Percentiles rank a stretch among this genome's conserved stretches.
Conservation (phyloP, 306 rosid species). For the Glycine latifolia region DNA sequence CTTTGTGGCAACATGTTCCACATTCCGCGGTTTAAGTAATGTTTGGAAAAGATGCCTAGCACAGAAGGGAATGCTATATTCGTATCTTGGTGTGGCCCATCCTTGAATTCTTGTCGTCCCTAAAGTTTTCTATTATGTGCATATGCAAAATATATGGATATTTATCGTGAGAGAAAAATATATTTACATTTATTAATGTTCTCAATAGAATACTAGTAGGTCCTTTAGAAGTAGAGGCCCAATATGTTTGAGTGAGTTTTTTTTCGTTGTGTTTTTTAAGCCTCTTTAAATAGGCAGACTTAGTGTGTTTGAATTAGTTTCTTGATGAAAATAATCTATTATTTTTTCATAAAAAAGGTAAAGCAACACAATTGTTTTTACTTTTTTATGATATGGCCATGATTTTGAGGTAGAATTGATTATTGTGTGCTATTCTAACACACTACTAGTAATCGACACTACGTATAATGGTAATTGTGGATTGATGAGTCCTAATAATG, state of each 20-base stretch:
- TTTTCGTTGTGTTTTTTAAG: not conserved
- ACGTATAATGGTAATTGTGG: not conserved
- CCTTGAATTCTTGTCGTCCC: constrained; percentile 79
- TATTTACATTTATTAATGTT: constrained; percentile 21
- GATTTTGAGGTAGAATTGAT: no score
- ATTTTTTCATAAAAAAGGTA: no score
- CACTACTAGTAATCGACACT: not conserved
- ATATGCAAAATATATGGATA: not conserved
- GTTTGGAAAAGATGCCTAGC: constrained; percentile 52
- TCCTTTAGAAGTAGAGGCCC: not conserved
- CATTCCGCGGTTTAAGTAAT: constrained; percentile 48
- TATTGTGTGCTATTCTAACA: no score
- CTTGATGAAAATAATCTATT: no score
- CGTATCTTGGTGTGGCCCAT: constrained; percentile 66
- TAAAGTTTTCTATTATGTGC: constrained; percentile 28
- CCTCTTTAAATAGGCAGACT: not conserved
- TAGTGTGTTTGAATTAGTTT: no score
- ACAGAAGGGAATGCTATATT: constrained; percentile 54
- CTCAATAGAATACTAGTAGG: not conserved
- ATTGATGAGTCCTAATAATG: not conserved
- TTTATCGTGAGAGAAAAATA: constrained; percentile 2
- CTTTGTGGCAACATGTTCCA: constrained; percentile 49
- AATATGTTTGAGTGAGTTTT: not conserved
- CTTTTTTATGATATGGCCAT: no score
- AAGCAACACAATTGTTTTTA: no score